Evolutionary conservation across 2,329 filamentous ascomycete species (phyloP).

Genomic region (Erysiphe neolycopersici): DNA sequence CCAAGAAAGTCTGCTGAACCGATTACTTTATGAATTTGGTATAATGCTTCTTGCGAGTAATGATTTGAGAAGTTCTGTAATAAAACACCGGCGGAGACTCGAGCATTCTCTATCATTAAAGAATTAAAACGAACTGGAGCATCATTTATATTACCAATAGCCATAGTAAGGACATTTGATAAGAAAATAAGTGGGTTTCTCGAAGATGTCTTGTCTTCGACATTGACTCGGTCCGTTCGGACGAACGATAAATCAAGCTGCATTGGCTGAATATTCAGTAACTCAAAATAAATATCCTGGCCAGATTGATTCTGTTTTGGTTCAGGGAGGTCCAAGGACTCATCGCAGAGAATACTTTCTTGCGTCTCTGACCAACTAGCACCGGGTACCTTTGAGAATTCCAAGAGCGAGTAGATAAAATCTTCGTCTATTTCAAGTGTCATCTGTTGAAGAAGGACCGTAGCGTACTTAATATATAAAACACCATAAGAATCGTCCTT

Average conservation of each 20-base stretch:
- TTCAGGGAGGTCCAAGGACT: conserved; percentile 73
- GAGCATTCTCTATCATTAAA: conserved; percentile 79
- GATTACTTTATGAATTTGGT: conserved; percentile 91
- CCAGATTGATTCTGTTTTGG: conserved; percentile 61
- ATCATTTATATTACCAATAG: conserved; percentile 96
- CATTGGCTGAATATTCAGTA: conserved; percentile 93
- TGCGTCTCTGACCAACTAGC: conserved; percentile 59
- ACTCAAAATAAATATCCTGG: conserved; percentile 93
- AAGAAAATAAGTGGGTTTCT: conserved; percentile 96
- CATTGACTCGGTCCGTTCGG: conserved; percentile 85
- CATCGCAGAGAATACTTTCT: conserved; percentile 67
- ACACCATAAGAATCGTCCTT: conserved; percentile 98
- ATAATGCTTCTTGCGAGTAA: conserved; percentile 87
- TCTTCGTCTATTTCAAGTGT: conserved; percentile 94
- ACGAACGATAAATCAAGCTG: conserved; percentile 94
- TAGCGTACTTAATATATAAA: conserved; percentile 94
- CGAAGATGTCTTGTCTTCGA: conserved; percentile 75
- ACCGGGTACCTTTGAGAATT: conserved; percentile 81
- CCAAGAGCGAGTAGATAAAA: conserved; percentile 85
- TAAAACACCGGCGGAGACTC: conserved; percentile 64
- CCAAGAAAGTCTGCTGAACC: conserved; percentile 94
- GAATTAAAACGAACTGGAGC: conserved; percentile 85
- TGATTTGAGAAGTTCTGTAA: conserved; percentile 73
- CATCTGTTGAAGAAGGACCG: conserved; percentile 85
- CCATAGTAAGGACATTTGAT: conserved; percentile 96